phyloP scores from a whole-genome alignment of 2,329 filamentous ascomycete species.

The Xylaria sp. region DNA sequence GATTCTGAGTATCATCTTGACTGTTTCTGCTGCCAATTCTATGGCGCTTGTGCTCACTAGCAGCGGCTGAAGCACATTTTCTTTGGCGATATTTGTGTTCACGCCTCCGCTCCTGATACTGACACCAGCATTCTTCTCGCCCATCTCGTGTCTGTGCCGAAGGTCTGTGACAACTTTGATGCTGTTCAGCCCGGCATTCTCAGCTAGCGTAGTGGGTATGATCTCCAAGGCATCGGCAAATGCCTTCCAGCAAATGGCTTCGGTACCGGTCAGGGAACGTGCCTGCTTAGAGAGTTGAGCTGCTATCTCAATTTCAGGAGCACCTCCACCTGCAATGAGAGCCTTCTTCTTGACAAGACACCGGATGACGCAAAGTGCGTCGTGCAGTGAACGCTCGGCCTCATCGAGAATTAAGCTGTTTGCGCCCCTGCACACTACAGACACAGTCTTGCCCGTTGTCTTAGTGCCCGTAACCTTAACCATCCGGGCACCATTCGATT shows the following conservation, averaged over 20 bases:
- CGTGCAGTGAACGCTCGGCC: slow-evolving; percentile 95
- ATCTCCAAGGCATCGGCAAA: slow-evolving; percentile 98
- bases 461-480: slow-evolving; percentile 96
- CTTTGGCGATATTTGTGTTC: slow-evolving; percentile 94
- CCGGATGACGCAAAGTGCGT: slow-evolving; percentile 95
- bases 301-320: slow-evolving; percentile 95
- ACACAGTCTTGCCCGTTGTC: slow-evolving; percentile 85
- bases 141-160: slow-evolving; percentile 91
- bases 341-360: slow-evolving; percentile 99
- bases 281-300: slow-evolving; percentile 84
- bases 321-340: slow-evolving; percentile 96
- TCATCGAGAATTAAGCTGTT: slow-evolving; percentile 96
- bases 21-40: slow-evolving; percentile 95
- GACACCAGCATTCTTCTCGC: slow-evolving; percentile 94
- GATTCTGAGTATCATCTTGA: slow-evolving; percentile 87
- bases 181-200: slow-evolving; percentile 97
- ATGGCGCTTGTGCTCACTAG: slow-evolving; percentile 97
- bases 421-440: slow-evolving; percentile 92
- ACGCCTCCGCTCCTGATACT: slow-evolving; percentile 98
- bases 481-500: slow-evolving; percentile 87
- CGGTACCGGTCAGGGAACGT: slow-evolving; percentile 85
- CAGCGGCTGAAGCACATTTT: slow-evolving; percentile 95
- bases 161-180: slow-evolving; percentile 99
- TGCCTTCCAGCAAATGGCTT: slow-evolving; percentile 98
- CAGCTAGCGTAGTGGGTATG: slow-evolving; percentile 93